Evolutionary conservation across 805 yeast genomes (phyloP), one percentile per base, ranked within the genome.

Genomic region (Metschnikowia reukaufii): DNA sequence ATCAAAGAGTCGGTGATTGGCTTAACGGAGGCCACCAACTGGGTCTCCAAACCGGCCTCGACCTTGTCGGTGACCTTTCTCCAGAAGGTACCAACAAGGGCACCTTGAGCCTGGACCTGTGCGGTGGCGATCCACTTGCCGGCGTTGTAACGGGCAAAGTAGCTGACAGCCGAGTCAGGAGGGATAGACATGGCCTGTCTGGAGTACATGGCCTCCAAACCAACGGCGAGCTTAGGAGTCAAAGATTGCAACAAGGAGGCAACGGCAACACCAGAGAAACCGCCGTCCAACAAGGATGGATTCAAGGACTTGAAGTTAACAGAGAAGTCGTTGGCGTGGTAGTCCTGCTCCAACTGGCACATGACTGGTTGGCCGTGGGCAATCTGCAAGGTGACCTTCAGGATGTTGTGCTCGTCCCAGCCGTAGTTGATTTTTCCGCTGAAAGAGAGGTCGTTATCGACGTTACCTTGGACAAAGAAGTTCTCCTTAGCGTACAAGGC

Each of bases 341-440:
- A 85, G 70, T 94, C 99, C 68, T 94, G 97, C 77, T 94, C 99
- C 59, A 92, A 76, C 74, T 94, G 98, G 54, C 87, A 78, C 96
- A 92, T 89, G 48, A 94, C 76, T 55, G 94, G 97, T 74, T 91
- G 97, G 55, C 85, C 88, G 54, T 83, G 76, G 58, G 95, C 88
- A 57, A 90, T 75, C 76, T 92, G 98, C 67, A 90, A 76, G 61
- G 95, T 88, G 51, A 87, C 81, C 73, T 90, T 91, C 51, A 96
- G 80, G 61, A 85, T 73, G 68, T 84, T 82, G 62, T 76, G 76
- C 66, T 83, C 81, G 66, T 82, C 81, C 97, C 97, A 90, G 57
- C 91, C 89, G 70, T 88, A 88, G 77, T 90, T 89, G 61, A 88
- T 72, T 73, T 97, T 85, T 59, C 97, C 97, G 47, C 87, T 80